Evolutionary conservation across 768 basidiomycete species (phyloP).

Genomic region (Dioszegia crocea): DNA sequence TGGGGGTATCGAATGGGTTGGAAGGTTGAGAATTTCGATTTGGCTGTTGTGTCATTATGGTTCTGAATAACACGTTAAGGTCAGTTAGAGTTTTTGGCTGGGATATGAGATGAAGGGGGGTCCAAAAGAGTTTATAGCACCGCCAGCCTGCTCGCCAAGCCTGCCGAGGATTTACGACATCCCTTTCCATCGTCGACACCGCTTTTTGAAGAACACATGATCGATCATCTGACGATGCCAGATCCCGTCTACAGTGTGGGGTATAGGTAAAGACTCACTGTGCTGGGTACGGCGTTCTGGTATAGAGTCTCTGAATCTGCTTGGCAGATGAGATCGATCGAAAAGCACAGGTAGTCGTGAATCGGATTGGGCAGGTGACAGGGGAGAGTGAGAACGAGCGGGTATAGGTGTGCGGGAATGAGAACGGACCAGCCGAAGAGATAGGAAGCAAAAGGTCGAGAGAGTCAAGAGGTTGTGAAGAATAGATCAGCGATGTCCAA

Average conservation of each 20-base stretch:
- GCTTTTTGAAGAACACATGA: not conserved
- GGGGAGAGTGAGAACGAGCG: not conserved
- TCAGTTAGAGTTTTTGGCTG: no score
- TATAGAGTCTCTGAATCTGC: no score
- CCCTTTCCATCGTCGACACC: not conserved
- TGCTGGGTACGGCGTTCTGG: no score
- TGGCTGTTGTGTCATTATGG: conserved; percentile 9
- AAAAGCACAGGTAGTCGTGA: not conserved
- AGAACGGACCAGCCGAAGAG: not conserved
- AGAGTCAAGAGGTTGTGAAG: not conserved
- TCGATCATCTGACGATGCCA: no score
- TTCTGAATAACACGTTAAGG: no score
- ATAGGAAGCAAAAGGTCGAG: not conserved
- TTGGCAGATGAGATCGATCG: no score
- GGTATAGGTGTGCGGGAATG: not conserved
- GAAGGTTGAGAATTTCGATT: conserved; percentile 15
- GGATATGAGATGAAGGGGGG: no score
- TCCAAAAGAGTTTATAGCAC: no score
- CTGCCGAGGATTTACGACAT: not conserved
- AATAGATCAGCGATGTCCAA: not conserved
- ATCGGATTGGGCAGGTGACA: not conserved
- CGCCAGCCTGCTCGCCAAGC: not conserved
- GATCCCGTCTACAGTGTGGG: no score
- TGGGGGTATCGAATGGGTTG: conserved; percentile 6
- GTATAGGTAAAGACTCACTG: no score